Conservation (phyloP, 2,329 filamentous ascomycete genomes). For the Lomentospora prolificans region DNA sequence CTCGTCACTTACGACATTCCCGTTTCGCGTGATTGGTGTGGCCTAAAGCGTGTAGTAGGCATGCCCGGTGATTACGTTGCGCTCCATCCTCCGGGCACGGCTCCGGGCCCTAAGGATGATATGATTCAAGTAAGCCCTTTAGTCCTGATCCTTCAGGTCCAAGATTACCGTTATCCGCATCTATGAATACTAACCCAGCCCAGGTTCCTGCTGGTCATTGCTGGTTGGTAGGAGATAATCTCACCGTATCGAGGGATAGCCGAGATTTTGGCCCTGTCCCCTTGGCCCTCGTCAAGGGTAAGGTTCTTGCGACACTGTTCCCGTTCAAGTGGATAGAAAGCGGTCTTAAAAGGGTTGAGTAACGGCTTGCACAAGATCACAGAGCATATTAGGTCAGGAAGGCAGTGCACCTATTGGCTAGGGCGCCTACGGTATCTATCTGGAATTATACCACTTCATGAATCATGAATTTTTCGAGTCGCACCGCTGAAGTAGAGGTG, state of each 20-base stretch:
- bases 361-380: no score
- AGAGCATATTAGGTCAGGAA: no score
- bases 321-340: constrained; percentile 43
- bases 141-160: constrained; percentile 1
- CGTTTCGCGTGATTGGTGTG: constrained; percentile 42
- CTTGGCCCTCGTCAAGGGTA: constrained; percentile 73
- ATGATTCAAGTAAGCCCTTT: constrained; percentile 53
- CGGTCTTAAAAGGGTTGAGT: constrained; percentile 18
- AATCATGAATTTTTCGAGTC: no score
- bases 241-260: constrained; percentile 76
- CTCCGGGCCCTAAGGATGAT: constrained; percentile 21
- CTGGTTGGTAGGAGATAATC: constrained; percentile 83
- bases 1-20: constrained; percentile 73
- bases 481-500: no score
- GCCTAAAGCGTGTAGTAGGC: constrained; percentile 71
- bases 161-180: no score
- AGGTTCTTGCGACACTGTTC: constrained; percentile 58
- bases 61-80: constrained; percentile 69
- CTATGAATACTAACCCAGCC: not conserved
- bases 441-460: no score
- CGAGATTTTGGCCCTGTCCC: constrained; percentile 79
- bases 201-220: constrained; percentile 88
- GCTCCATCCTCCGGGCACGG: constrained; percentile 47
- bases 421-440: no score
- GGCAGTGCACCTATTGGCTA: no score